Evolutionary conservation across 1,284 basidiomycete genomes (phyloP), one percentile per base, ranked within the genome.

Genomic region (Ustilago curta): DNA sequence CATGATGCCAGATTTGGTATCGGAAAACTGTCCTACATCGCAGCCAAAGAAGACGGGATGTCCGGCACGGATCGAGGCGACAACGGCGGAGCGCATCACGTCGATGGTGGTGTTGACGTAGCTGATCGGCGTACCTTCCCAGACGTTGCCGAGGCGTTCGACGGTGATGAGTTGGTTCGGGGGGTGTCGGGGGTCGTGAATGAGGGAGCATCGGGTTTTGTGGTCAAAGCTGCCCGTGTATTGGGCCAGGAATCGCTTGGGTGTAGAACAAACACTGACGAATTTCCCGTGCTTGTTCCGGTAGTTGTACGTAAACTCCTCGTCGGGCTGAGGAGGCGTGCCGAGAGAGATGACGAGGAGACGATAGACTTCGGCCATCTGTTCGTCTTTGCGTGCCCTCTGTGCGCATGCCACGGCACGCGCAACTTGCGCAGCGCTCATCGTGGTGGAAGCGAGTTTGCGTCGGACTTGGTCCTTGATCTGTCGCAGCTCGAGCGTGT

Each of bases 1-100:
- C 93, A 96, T 93, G 77, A 97, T 91, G 21, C 85, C 52, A 61
- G 50, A 12, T 40, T 86, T 85, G 48, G 87, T 87, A 76, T 93
- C 90, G 1, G 91, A 91, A 82, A 90, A 93, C 80, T 94, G 89
- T 49, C 91, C 91, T 37, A 94, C 87, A 60, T 88, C 94, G 84
- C 93, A 97, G 1, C 95, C 95, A 83, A 96, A 96, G 89, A 96
- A 97, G 50, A 97, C 92, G 1, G 96, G 92, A 44, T 91, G 90
- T 51, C 94, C 93, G 25, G 92, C 92, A 86, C 94, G 94, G 87
- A 98, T 90, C 83, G 91, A 88, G 87, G 59, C 52, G 48, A 84
- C 69, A 9, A 80, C 91, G 4, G 90, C 90, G 16, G 89, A 87
- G 87, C 96, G 95, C 83, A 97, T 89, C 48, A 90, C 89, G 44